Percentiles rank a stretch among this genome's conserved stretches.
These are phyloP conservation scores for Bipolaris bicolor DNA, from an alignment of 2,329 filamentous ascomycete species.

Conservation along the genomic window DNA sequence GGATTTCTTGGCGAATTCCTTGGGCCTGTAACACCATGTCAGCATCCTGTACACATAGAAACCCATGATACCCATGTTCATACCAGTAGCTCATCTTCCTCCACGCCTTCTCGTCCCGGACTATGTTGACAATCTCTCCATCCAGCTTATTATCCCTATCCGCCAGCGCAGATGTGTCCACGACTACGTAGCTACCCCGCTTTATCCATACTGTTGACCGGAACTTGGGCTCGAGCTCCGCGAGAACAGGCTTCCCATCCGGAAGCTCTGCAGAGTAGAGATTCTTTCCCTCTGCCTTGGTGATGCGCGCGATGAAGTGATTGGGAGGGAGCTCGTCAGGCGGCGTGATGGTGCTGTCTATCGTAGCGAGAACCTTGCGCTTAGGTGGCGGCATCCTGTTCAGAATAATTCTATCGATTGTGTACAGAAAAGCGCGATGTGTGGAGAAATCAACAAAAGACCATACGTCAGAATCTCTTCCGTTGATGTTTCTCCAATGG, in stretches of 20 bases:
- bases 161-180: slow-evolving; percentile 72
- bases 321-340: slow-evolving; percentile 59
- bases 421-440: not conserved
- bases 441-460: not conserved
- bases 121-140: slow-evolving; percentile 91
- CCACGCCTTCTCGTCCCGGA: slow-evolving; percentile 90
- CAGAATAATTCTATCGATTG: not conserved
- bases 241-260: slow-evolving; percentile 66
- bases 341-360: slow-evolving; percentile 70
- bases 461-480: not conserved
- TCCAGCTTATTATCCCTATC: slow-evolving; percentile 76
- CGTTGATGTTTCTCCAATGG: slow-evolving; percentile 4
- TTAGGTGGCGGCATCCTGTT: slow-evolving; percentile 72
- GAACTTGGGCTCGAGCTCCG: slow-evolving; percentile 84
- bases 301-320: slow-evolving; percentile 74
- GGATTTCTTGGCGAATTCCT: slow-evolving; percentile 72
- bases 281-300: slow-evolving; percentile 86
- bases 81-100: slow-evolving; percentile 85
- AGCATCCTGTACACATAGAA: slow-evolving; percentile 24
- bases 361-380: slow-evolving; percentile 77
- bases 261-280: slow-evolving; percentile 81
- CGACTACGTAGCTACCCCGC: slow-evolving; percentile 82
- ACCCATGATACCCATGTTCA: slow-evolving; percentile 25
- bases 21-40: slow-evolving; percentile 66
- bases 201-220: slow-evolving; percentile 94